Base-by-base conservation (phyloP, 148 eudicot species). In the Agrostemma githago region DNA sequence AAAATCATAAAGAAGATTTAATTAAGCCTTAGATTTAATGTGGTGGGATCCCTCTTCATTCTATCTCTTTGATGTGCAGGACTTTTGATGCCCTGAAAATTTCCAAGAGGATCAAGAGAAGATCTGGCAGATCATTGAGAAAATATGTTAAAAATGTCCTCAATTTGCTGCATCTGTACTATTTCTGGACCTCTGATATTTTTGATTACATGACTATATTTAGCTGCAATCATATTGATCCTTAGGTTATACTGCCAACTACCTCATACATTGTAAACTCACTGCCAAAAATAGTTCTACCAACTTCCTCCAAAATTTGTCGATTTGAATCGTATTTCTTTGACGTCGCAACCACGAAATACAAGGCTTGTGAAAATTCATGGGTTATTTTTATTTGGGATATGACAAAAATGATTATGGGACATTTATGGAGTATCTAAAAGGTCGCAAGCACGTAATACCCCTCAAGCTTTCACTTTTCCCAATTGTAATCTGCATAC, bases 1-100 rank as follows among this genome's bases (percentile, higher is more conserved):
- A n/a, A n/a, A n/a, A 42, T 42, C 17, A 78, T 20, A 61, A 12
- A 62, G 17, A 40, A 66, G 63, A 71, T 72, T 37, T 26, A 15
- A 53, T 21, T 26, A 1, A 26, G 34, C 34, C 56, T 53, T 53
- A 41, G 1, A 26, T 26, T 26, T 56, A 58, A 72, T 26, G 44
- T 12, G 60, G 53, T 73, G 56, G 42, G 67, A 59, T 59, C 54
- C 60, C 72, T 70, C 65, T 66, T 43, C 6, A 2, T 56, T 66
- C 58, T 17, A 39, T 17, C 40, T 8, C 20, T 51, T 64, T 64
- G 34, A 48, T 6, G 38, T 15, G 70, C 60, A 71, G 66, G 64
- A 54, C 58, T 42, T 74, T 79, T 26, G 59, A 20, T 63, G 60
- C 74, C 74, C 75, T 74, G 54, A 69, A 62, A 79, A 61, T 63